Evolutionary conservation across 495 filamentous ascomycete genomes (phyloP), one percentile per base, ranked within the genome.

Genomic region (Penicillium mononematosum): DNA sequence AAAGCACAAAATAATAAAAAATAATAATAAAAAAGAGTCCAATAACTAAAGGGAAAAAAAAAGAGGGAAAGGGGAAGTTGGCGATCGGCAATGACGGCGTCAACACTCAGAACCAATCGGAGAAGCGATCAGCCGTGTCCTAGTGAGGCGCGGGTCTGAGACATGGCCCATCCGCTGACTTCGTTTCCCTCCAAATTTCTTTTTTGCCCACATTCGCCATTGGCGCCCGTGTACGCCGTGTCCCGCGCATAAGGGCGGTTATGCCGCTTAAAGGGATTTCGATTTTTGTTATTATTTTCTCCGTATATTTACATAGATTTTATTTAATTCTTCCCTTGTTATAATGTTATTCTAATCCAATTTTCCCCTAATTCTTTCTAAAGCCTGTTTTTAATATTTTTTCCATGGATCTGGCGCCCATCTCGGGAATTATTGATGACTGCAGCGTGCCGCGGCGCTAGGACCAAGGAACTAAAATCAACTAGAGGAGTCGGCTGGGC

Each of bases 61-160:
- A 53, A 55, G 20, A 42, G 50, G 48, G 55, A 64, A 61, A 59
- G 45, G 60, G 61, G 55, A 52, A 62, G 67, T 76, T 77, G 70
- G 70, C 72, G 72, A 77, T 75, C 73, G 71, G 69, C 73, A 70
- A 63, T 61, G 71, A 68, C 58, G 64, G 67, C 65, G 65, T 69
- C 56, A 70, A 70, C 64, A 39, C 45, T 20, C 36, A 29, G 59
- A 43, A 60, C 66, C 66, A 69, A 69, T 69, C 66, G 64, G 66
- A 69, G 61, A 64, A 27, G 54, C 25, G 53, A 67, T 60, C 58
- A 61, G 56, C 60, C 38, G 49, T 48, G 16, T 43, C 34, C 46
- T 56, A 60, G 61, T 53, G 59, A 55, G 50, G 48, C 64, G 64
- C 66, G 67, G 64, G 60, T 60, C 63, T 66, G 59, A 65, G 58